These are phyloP conservation scores for Serpula lacrymans DNA, from an alignment of 768 basidiomycete genomes.

Conservation along the genomic window DNA sequence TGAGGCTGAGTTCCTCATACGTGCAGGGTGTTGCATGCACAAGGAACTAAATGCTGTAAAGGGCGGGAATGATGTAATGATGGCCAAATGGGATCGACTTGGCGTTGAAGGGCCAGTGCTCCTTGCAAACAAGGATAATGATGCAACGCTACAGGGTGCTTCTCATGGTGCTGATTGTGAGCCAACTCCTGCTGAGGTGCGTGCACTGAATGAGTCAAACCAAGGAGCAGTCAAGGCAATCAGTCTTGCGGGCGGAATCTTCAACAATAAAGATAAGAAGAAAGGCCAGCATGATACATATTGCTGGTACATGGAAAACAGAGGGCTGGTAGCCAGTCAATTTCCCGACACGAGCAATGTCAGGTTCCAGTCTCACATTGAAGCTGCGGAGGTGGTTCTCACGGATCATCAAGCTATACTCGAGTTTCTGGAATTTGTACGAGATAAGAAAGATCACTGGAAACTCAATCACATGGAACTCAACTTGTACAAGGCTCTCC, in stretches of 20 bases:
- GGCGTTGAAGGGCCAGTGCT: constrained; percentile 18
- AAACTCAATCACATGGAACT: constrained; percentile 23
- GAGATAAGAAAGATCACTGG: constrained; percentile 14
- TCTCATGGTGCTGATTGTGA: background rate
- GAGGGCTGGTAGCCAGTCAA: constrained; percentile 1
- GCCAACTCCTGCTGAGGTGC: constrained; percentile 8
- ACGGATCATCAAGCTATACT: constrained; percentile 8
- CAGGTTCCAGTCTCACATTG: constrained; percentile 14
- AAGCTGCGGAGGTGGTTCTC: constrained; percentile 15
- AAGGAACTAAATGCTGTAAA: constrained; percentile 31
- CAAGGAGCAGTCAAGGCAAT: constrained; percentile 22
- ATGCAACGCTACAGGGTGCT: constrained; percentile 11
- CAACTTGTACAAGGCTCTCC: constrained; percentile 19
- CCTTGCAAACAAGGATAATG: constrained; percentile 27
- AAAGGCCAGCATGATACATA: constrained; percentile 26
- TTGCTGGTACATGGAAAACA: constrained; percentile 8
- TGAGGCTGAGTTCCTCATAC: constrained; percentile 22
- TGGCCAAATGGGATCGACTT: constrained; percentile 14
- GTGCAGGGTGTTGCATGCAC: constrained; percentile 30
- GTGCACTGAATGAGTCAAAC: constrained; percentile 15
- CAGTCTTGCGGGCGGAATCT: constrained; percentile 22
- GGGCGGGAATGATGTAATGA: constrained; percentile 20
- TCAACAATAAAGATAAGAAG: constrained; percentile 34
- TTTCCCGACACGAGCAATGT: constrained; percentile 23
- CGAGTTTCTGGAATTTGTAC: constrained; percentile 16